A percentile compares a stretch with the other conserved stretches of the same genome.
Conservation (phyloP, 257 asterid genomes). For the Solanum corneliomulleri region DNA sequence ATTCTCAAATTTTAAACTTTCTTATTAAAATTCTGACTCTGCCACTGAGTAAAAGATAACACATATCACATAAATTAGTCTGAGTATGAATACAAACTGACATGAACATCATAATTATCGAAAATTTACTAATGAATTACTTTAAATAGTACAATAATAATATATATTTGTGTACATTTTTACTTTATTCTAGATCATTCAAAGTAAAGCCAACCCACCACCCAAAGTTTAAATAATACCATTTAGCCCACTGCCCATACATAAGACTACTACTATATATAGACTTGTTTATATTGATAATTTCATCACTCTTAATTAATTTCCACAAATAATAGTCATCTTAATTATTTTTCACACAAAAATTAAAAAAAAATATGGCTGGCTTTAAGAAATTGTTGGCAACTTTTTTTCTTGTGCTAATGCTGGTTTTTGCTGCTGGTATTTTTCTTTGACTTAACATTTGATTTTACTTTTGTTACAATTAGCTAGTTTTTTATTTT, state of each 20-base stretch:
- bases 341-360: background rate
- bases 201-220: background rate
- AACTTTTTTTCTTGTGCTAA: background rate
- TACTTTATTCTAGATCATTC: background rate
- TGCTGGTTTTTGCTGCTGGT: constrained; percentile 1
- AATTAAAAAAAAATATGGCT: background rate
- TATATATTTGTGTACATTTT: background rate
- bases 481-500: background rate
- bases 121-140: background rate
- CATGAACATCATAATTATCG: background rate
- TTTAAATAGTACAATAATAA: background rate
- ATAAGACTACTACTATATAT: background rate
- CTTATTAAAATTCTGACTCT: too few species aligned
- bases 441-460: background rate
- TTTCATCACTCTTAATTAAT: background rate
- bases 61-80: background rate
- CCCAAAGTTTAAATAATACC: background rate
- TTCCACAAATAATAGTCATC: background rate
- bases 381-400: background rate
- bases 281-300: background rate
- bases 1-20: too few species aligned
- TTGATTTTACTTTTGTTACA: background rate
- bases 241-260: background rate
- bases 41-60: background rate
- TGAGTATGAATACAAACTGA: background rate